Evolutionary conservation across 2,329 filamentous ascomycete species (phyloP), one percentile per base, ranked within the genome.

Genomic region (Xylariaceae sp.): DNA sequence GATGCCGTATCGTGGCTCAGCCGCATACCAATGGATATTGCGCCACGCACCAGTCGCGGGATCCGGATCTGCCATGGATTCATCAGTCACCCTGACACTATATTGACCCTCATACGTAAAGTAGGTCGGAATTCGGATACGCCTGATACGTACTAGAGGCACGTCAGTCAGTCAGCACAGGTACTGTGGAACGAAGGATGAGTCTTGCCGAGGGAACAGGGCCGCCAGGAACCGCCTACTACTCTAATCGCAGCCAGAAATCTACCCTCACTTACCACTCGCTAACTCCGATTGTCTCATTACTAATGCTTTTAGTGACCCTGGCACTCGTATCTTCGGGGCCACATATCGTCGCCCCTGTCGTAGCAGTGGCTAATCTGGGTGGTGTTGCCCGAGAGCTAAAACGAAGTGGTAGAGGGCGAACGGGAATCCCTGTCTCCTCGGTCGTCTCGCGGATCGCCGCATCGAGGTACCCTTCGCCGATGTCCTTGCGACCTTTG

Each of bases 401-500:
- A 60, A 78, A 73, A 48, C 68, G 72, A 58, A 80, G 71, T 8
- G 71, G 67, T 37, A 80, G 63, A 0, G 76, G 72, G 10, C 62
- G 65, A 39, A 75, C 74, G 4, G 58, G 66, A n/a, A 79, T 69
- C 3, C 78, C 78, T 5, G 78, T 79, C 65, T 81, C 78, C 62
- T 81, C 78, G 49, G 71, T 71, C 0, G 78, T 79, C 66, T 80
- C 78, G 34, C 78, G 75, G 11, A 80, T 62, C 10, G 78, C 78
- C 0, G 78, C 72, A 2, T 67, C 68, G 30, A 74, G 72, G 39
- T 78, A 69, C 61, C 71, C 72, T 62, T 81, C 78, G 57, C 72
- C 73, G 49, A 81, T 75, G 65, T 80, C 76, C 66, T 78, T 79
- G 61, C 77, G 74, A 51, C 78, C 78, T 65, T 80, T 80, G 53